Conservation (phyloP, 192 early-diverging fungal genomes). For the Umbelopsis isabellina region DNA sequence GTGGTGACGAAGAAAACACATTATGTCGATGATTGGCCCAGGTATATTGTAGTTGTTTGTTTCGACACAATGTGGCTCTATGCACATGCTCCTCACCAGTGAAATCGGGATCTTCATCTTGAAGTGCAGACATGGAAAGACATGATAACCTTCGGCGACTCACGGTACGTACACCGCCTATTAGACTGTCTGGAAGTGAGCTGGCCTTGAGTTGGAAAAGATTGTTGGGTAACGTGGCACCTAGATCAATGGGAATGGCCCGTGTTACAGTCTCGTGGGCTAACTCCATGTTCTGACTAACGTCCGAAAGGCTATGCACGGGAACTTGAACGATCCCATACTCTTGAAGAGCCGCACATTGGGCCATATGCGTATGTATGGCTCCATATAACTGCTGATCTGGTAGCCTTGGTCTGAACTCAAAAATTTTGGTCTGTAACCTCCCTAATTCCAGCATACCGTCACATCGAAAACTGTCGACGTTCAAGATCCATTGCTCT, state of each 20-base stretch:
- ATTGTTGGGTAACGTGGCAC: background rate
- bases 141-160: background rate
- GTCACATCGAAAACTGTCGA: background rate
- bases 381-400: too few species aligned
- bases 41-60: constrained; percentile 8
- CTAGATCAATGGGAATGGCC: too few species aligned
- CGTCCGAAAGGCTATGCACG: too few species aligned
- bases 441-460: too few species aligned
- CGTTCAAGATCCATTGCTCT: background rate
- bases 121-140: background rate
- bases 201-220: background rate
- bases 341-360: too few species aligned
- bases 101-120: background rate
- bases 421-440: too few species aligned
- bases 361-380: too few species aligned
- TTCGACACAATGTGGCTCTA: background rate
- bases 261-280: too few species aligned
- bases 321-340: too few species aligned
- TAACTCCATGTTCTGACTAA: too few species aligned
- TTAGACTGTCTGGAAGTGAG: background rate
- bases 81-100: background rate
- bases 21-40: background rate
- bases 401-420: too few species aligned
- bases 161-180: background rate
- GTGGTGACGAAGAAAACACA: background rate